Conservation (phyloP, 78 protist genomes). For the Chrysochromulina parva region DNA sequence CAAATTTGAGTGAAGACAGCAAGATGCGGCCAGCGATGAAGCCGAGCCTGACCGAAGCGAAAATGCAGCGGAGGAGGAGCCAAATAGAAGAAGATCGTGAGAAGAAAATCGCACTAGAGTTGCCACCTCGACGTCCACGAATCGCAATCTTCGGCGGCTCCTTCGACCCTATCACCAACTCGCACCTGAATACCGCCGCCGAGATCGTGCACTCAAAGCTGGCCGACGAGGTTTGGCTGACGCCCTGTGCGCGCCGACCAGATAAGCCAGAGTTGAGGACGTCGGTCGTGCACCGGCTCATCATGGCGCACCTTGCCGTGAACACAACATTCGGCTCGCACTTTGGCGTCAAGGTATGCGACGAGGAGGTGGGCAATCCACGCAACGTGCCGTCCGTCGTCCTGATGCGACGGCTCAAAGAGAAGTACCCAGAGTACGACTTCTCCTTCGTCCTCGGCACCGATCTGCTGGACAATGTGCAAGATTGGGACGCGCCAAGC, state of each 20-base stretch:
- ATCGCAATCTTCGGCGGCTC: slow-evolving; percentile 26
- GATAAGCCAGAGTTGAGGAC: slow-evolving; percentile 27
- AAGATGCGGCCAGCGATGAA: no score
- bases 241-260: slow-evolving; percentile 22
- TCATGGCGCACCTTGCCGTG: slow-evolving; percentile 34
- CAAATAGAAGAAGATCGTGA: no score
- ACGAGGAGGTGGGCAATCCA: background rate
- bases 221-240: slow-evolving; percentile 28
- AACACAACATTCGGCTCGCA: slow-evolving; percentile 9
- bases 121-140: background rate
- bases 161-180: slow-evolving; percentile 13
- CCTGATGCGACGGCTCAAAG: background rate
- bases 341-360: slow-evolving; percentile 25
- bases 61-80: no score
- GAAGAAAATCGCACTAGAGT: no score
- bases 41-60: no score
- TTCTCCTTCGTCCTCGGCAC: background rate
- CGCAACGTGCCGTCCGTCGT: background rate
- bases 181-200: slow-evolving; percentile 27
- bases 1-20: no score
- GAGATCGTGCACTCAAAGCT: slow-evolving; percentile 20
- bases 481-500: background rate
- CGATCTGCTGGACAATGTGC: background rate
- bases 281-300: background rate
- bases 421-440: background rate